Evolutionary conservation across 352 stramenopile species (phyloP), one percentile per base, ranked within the genome.

Genomic region (Globisporangium radiosum): DNA sequence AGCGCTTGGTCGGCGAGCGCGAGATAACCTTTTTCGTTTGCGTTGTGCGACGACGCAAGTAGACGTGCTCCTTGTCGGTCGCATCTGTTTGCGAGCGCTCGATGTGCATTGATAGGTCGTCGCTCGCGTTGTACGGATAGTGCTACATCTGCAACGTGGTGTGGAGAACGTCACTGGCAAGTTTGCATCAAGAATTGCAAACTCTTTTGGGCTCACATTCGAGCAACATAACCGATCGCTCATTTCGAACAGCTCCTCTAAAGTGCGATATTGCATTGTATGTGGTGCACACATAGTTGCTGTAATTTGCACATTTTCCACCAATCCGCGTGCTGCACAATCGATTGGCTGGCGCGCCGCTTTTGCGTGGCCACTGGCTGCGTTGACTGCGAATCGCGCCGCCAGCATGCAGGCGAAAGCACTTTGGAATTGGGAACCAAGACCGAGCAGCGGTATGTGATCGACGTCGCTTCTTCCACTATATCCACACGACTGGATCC

Each of bases 391-490:
- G 25, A 33, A 33, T 33, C 25, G 25, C 25, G 39, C 43, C 13
- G 43, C 15, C 13, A 17, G 43, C 43, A 7, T 10, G 10, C 43
- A 15, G 45, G 47, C 37, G 56, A 37, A 14, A 58, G 59, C 75
- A 87, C 76, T 90, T 88, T 88, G 80, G 80, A 88, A 86, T 90
- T 86, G 80, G 78, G 83, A 87, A 78, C 80, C 70, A 68, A 78
- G 72, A 75, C 64, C 75, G 49, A 70, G 70, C 78, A 75, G 83
- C 78, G 80, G 80, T 90, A 90, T 90, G 80, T 88, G 59, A 59
- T 25, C 7, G 15, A 17, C 50, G 45, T 33, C 47, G 45, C 25
- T 19, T 14, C 33, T 17, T 38, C 56, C 17, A 14, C 48, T 54
- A 4, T 15, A 17, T 43, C 39, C 39, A 37, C 44, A 38, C 45